These are phyloP conservation scores for Cavenderia fasciculata DNA, from an alignment of 78 protist species.

Conservation along the genomic window DNA sequence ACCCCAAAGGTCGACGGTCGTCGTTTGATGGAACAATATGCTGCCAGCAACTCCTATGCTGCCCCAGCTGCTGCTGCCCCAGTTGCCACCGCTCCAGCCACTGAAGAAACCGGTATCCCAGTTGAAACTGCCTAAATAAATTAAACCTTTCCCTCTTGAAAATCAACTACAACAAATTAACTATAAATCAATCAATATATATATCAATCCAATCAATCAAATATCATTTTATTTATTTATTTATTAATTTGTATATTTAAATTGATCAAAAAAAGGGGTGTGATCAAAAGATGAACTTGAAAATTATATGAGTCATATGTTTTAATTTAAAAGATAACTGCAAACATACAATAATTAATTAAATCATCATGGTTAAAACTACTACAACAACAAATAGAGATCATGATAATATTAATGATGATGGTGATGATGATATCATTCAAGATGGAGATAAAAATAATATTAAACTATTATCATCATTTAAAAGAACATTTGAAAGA, in stretches of 20 bases:
- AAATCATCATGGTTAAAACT: too few species aligned
- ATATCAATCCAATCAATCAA: background rate
- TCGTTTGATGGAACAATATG: slow-evolving; percentile 73
- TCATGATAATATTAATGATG: background rate
- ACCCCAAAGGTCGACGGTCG: slow-evolving; percentile 92
- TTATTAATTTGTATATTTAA: background rate
- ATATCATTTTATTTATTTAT: background rate
- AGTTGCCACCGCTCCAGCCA: slow-evolving; percentile 39
- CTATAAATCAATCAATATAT: background rate
- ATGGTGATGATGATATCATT: background rate
- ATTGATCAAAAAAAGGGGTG: background rate
- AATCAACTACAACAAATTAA: background rate
- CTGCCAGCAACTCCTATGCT: background rate
- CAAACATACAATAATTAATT: background rate
- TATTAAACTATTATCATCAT: slow-evolving; percentile 6
- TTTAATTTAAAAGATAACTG: background rate
- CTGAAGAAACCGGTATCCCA: slow-evolving; percentile 55
- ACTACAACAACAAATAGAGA: background rate
- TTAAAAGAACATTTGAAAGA: slow-evolving; percentile 6
- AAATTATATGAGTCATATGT: background rate
- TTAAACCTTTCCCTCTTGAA: background rate
- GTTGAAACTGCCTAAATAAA: slow-evolving; percentile 30
- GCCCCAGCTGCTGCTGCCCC: slow-evolving; percentile 41
- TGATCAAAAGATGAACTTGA: background rate
- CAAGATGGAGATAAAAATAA: background rate